A percentile compares a stretch with the other conserved stretches of the same genome.
Conservation (phyloP, 306 rosid genomes). For the Casuarina equisetifolia region DNA sequence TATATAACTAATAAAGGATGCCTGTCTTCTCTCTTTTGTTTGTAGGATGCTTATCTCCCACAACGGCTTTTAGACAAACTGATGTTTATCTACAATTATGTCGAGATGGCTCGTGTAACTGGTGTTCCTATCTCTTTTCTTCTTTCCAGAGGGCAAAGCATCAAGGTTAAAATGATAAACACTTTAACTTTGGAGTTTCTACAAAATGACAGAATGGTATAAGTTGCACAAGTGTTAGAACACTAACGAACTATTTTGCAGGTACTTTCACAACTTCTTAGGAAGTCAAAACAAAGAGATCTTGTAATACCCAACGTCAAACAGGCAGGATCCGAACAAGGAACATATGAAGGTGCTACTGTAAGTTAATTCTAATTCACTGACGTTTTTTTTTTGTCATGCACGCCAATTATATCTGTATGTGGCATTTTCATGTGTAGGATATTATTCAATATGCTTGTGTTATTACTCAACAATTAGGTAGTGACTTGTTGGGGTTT, state of each 20-base stretch:
- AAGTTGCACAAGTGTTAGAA: slow-evolving; percentile 14
- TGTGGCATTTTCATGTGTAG: background rate
- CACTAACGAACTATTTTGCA: slow-evolving; percentile 30
- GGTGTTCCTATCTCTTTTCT: slow-evolving; percentile 97
- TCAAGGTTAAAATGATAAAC: slow-evolving; percentile 49
- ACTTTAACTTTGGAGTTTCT: slow-evolving; percentile 9
- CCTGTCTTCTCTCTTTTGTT: slow-evolving; percentile 13
- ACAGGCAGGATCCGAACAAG: slow-evolving; percentile 97
- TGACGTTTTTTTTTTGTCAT: background rate
- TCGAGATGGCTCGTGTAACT: slow-evolving; percentile 99
- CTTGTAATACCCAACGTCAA: slow-evolving; percentile 83
- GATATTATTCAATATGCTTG: background rate
- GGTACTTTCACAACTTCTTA: slow-evolving; percentile 99
- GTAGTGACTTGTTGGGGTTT: background rate
- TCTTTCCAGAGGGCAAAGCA: slow-evolving; percentile 97
- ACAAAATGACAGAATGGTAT: slow-evolving; percentile 11
- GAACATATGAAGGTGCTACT: slow-evolving; percentile 96
- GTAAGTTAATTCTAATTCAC: slow-evolving; percentile 51
- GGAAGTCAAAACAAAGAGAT: slow-evolving; percentile 92
- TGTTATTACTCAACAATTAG: background rate
- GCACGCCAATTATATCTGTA: background rate
- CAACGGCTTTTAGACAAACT: slow-evolving; percentile 93
- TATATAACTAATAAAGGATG: background rate
- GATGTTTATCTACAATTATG: slow-evolving; percentile 93
- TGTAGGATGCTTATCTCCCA: slow-evolving; percentile 98